Base-by-base conservation (phyloP, 129 eudicot genomes). In the Tagetes erecta region DNA sequence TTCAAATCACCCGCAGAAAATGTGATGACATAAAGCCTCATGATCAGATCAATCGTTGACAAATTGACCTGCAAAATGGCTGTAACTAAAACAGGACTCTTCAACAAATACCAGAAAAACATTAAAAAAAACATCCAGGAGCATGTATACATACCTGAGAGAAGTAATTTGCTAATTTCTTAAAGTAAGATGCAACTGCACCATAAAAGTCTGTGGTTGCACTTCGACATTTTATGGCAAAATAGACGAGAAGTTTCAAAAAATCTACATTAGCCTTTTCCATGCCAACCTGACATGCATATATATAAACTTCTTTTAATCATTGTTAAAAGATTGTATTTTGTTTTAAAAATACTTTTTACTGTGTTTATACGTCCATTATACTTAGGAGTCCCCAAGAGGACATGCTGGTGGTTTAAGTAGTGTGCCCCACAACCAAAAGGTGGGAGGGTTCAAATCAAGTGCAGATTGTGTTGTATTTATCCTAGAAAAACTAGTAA, bases 1-100 rank as follows among this genome's bases (percentile, higher is more conserved):
- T 42, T 70, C 76, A 71, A 78, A 30, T 80, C 81, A 57, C 75
- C 70, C 5, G 79, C 42, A 62, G 80, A 83, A 68, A 94, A 77
- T 74, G 94, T 88, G 59, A 73, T 60, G 14, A 82, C 87, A 78
- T 90, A 88, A 63, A 94, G 89, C 75, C 81, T 85, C 82, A 75
- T 59, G 62, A 90, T 82, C 45, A 82, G 49, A 10, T 81, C 56
- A 72, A 78, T 41, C 20, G 81, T 65, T 0, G 78, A 52, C 8
- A 71, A 52, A 83, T 52, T 75, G 34, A 68, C 96, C 99, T 94
- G 73, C 56, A 76, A 77, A 76, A 52, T 13, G 69, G 44, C 12
- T 79, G 53, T 72, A 64, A 79, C 27, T 78, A 71, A 71, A 72
- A 20, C 7, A 20, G 57, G 73, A 65, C 60, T 58, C 41, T 58